Evolutionary conservation across 306 rosid species (phyloP), one percentile per base, ranked within the genome.

Genomic region (Prunus mira): DNA sequence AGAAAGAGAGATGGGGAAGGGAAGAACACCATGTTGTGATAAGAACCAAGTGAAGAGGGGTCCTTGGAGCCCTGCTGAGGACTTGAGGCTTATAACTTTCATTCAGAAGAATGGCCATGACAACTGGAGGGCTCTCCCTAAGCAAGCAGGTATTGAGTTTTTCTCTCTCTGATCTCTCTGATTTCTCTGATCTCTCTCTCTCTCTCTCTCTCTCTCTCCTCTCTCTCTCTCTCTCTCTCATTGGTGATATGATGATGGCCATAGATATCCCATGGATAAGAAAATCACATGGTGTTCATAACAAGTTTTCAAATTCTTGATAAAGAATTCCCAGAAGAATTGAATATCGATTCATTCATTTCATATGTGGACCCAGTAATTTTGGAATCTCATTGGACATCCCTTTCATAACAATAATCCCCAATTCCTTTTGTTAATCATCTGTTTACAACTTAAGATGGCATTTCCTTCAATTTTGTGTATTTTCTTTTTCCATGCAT

Each of bases 81-180:
- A 95, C 60, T 80, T 86, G 67, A 92, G 86, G 67, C 98, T 95
- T 76, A 88, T 89, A 47, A 85, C 88, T 80, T 95, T 92, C 89
- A 86, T 95, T 57, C 98, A 92, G 81, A 90, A 83, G 65, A 67
- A 86, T 85, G 98, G 98, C 80, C 98, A 95, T 86, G 91, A 88
- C n/a, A 95, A 95, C 74, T 95, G 98, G 98, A 85, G 98, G 61
- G 81, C 97, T 74, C 97, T 95, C 75, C 98, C 98, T 6, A 92
- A 83, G 77, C 97, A 85, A 87, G 89, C 98, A n/a, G 98, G 98
- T 95, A 47, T 47, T 47, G 15, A 12, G 9, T 38, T 38, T 38
- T 7, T 38, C 34, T 15, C 67, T 73, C 28, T 65, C 63, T 38
- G 9, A 38, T 38, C 1, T 38, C 2, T 38, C 43, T 6, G 43